Conservation (phyloP, 164 flowering plant species). For the Brasenia schreberi region DNA sequence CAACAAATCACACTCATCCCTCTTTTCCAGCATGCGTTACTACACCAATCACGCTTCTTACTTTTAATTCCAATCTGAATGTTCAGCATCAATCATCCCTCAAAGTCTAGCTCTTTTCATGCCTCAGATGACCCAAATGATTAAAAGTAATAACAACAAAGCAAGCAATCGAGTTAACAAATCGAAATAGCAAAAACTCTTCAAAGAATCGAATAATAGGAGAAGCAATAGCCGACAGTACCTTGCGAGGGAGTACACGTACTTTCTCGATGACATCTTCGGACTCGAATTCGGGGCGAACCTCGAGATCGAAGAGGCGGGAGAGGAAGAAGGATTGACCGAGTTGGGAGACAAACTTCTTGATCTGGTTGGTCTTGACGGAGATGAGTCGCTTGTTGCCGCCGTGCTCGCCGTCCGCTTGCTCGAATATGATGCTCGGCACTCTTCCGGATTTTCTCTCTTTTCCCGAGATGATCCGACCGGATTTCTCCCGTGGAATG, state of each 20-base stretch:
- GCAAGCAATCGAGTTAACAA: too few relatives aligned
- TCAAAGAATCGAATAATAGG: background rate
- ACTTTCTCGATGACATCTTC: slow-evolving; percentile 68
- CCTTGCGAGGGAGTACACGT: slow-evolving; percentile 78
- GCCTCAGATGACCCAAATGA: too few relatives aligned
- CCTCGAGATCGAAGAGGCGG: slow-evolving; percentile 67
- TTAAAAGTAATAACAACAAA: too few relatives aligned
- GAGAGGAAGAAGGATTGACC: slow-evolving; percentile 70
- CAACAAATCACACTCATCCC: too few relatives aligned
- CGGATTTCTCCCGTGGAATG: slow-evolving; percentile 47
- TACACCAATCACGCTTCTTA: too few relatives aligned
- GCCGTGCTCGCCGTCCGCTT: slow-evolving; percentile 81
- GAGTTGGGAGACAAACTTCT: slow-evolving; percentile 50
- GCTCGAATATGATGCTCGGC: slow-evolving; percentile 84
- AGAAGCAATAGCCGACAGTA: background rate
- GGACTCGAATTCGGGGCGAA: slow-evolving; percentile 43
- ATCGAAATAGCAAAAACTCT: too few relatives aligned
- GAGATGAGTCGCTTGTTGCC: slow-evolving; percentile 90
- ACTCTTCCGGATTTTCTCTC: slow-evolving; percentile 69
- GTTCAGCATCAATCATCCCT: too few relatives aligned
- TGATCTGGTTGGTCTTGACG: slow-evolving; percentile 61
- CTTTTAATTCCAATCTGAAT: too few relatives aligned
- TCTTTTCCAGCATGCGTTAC: too few relatives aligned
- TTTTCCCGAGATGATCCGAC: slow-evolving; percentile 39
- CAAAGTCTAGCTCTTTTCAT: too few relatives aligned